Evolutionary conservation across 2,329 filamentous ascomycete genomes (phyloP).

Genomic region (Colletotrichum siamense): DNA sequence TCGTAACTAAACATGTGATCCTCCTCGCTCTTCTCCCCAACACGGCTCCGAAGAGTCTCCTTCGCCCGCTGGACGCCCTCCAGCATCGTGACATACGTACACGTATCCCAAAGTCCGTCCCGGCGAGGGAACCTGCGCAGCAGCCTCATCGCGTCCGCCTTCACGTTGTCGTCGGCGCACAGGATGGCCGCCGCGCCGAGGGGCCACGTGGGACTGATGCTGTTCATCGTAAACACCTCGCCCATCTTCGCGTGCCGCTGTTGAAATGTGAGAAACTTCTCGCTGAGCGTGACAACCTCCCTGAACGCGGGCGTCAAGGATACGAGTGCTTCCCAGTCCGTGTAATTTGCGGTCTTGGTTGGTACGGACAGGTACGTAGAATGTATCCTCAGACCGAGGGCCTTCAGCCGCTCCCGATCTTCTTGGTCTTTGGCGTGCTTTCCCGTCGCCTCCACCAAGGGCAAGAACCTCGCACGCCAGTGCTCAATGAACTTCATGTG

Average conservation of each 20-base stretch:
- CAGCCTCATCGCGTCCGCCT: slow-evolving; percentile 45
- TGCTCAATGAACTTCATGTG: slow-evolving; percentile 21
- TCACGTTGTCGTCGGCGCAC: slow-evolving; percentile 41
- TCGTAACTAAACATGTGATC: neutral
- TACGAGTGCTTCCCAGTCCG: slow-evolving; percentile 37
- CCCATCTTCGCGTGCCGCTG: neutral
- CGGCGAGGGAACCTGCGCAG: slow-evolving; percentile 45
- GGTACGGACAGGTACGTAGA: slow-evolving; percentile 30
- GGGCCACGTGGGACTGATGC: slow-evolving; percentile 39
- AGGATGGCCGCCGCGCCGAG: slow-evolving; percentile 46
- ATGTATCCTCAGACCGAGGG: slow-evolving; percentile 3
- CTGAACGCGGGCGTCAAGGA: slow-evolving; percentile 45
- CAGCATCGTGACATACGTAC: slow-evolving; percentile 41
- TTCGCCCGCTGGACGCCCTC: neutral
- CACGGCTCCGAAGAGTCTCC: neutral
- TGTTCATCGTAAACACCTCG: slow-evolving; percentile 13
- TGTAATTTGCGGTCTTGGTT: slow-evolving; percentile 28
- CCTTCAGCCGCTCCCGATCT: neutral
- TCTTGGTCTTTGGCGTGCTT: neutral
- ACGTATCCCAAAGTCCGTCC: slow-evolving; percentile 49
- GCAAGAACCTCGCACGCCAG: neutral
- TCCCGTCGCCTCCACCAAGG: slow-evolving; percentile 24
- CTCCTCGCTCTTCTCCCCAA: neutral
- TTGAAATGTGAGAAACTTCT: neutral
- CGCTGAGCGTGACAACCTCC: neutral